Evolutionary conservation across 345 rosid genomes (phyloP).

Genomic region (Aquilaria sinensis): DNA sequence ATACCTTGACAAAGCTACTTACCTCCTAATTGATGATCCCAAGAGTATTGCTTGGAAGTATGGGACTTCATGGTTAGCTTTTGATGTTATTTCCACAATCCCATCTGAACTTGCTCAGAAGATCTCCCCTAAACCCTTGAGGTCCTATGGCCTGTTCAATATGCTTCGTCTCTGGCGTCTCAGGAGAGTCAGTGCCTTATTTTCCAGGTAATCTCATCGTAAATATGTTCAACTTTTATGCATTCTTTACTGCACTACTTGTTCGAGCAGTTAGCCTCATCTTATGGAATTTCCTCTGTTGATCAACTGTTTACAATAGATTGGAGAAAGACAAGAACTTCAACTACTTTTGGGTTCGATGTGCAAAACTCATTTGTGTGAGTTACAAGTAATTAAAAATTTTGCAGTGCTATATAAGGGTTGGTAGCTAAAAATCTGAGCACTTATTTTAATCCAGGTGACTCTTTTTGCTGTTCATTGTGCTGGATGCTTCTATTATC

Average conservation of each 20-base stretch:
- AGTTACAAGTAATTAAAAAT: slow-evolving; percentile 21
- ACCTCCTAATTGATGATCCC: slow-evolving; percentile 62
- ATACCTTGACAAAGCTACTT: slow-evolving; percentile 61
- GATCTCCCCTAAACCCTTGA: slow-evolving; percentile 43
- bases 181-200: slow-evolving; percentile 85
- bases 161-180: slow-evolving; percentile 99
- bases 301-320: slow-evolving; percentile 30
- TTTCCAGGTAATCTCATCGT: slow-evolving; percentile 52
- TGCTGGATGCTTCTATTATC: slow-evolving; percentile 90
- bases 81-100: slow-evolving; percentile 69
- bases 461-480: slow-evolving; percentile 88
- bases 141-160: slow-evolving; percentile 63
- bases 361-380: slow-evolving; percentile 84
- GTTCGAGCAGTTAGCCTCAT: too few species aligned
- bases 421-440: neutral
- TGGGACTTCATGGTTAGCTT: slow-evolving; percentile 63
- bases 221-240: too few species aligned
- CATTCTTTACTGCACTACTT: too few species aligned
- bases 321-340: slow-evolving; percentile 88
- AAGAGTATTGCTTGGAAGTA: slow-evolving; percentile 78
- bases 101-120: slow-evolving; percentile 70
- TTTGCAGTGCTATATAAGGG: neutral
- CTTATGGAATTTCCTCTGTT: neutral
- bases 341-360: slow-evolving; percentile 95
- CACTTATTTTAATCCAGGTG: slow-evolving; percentile 40